phyloP scores from a whole-genome alignment of 768 basidiomycete genomes.

The Trametes elegans region DNA sequence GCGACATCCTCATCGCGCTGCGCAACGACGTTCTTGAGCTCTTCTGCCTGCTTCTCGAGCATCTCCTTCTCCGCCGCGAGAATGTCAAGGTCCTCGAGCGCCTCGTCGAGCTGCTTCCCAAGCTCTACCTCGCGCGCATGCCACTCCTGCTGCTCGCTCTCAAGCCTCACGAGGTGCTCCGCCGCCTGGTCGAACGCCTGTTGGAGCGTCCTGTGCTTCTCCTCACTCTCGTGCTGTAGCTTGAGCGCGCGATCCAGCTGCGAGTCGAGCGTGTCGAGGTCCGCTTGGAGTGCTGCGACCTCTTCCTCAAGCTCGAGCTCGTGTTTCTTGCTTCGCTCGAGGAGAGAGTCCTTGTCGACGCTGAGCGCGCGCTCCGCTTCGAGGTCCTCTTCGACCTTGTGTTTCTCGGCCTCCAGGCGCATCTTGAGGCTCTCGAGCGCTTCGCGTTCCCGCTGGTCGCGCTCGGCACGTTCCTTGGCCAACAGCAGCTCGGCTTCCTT shows the following conservation, averaged over 20 bases:
- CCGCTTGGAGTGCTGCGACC: conserved; percentile 71
- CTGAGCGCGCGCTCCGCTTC: conserved; percentile 78
- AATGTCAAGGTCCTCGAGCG: conserved; percentile 57
- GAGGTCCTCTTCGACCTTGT: conserved; percentile 76
- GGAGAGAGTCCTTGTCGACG: conserved; percentile 77
- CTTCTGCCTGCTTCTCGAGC: conserved; percentile 62
- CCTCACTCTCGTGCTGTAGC: conserved; percentile 76
- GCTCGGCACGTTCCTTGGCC: conserved; percentile 81
- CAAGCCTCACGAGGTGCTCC: conserved; percentile 80
- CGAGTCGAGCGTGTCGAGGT: conserved; percentile 81
- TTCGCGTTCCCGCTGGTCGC: conserved; percentile 79
- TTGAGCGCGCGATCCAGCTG: conserved; percentile 80
- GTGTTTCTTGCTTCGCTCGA: conserved; percentile 83
- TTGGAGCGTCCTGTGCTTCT: conserved; percentile 69
- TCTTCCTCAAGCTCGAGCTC: conserved; percentile 88
- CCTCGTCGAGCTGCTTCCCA: conserved; percentile 50
- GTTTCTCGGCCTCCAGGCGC: conserved; percentile 80
- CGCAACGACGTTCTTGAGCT: conserved; percentile 62
- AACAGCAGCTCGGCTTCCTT: conserved; percentile 84
- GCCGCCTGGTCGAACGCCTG: conserved; percentile 81
- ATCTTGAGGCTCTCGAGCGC: conserved; percentile 79
- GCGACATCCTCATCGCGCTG: conserved; percentile 81
- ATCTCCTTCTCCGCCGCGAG: conserved; percentile 60
- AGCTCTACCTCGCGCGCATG: conserved; percentile 62
- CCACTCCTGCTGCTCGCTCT: conserved; percentile 74